Evolutionary conservation across 2,329 filamentous ascomycete species (phyloP).

Genomic region (Akanthomyces uredinophilus): DNA sequence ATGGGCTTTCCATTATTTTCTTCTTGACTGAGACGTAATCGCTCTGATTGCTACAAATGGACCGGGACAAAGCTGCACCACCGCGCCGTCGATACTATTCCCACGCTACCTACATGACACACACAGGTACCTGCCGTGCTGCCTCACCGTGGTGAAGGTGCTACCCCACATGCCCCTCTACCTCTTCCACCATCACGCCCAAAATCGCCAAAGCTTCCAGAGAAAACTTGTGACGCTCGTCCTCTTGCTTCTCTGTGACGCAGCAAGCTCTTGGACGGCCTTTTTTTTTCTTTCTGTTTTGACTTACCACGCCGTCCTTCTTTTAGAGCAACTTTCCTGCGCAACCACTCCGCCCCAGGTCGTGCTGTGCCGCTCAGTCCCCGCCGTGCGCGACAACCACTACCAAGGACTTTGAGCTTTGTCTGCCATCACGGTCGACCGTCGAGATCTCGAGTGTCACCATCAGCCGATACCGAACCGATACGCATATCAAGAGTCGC

Average conservation of each 20-base stretch:
- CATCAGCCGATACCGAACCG: neutral
- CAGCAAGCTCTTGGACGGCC: neutral
- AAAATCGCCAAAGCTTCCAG: neutral
- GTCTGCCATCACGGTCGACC: neutral
- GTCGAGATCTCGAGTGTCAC: neutral
- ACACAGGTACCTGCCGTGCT: neutral
- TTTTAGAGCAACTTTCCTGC: neutral
- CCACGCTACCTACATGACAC: neutral
- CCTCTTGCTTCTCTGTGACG: neutral
- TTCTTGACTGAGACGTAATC: too few species aligned
- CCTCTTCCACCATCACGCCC: neutral
- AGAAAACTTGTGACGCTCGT: neutral
- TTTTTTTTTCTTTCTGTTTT: too few species aligned
- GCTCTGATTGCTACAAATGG: too few species aligned
- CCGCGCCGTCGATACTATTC: neutral
- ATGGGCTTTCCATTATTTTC: too few species aligned
- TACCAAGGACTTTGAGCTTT: neutral
- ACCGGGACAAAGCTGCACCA: neutral
- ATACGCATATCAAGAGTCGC: neutral
- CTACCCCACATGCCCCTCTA: conserved; percentile 11
- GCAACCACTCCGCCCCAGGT: neutral
- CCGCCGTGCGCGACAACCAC: neutral
- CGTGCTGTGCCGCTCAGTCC: neutral
- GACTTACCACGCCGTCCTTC: neutral
- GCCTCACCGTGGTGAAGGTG: neutral